These are phyloP conservation scores for Pharnaceum exiguum DNA, from an alignment of 148 eudicot species.

Conservation along the genomic window DNA sequence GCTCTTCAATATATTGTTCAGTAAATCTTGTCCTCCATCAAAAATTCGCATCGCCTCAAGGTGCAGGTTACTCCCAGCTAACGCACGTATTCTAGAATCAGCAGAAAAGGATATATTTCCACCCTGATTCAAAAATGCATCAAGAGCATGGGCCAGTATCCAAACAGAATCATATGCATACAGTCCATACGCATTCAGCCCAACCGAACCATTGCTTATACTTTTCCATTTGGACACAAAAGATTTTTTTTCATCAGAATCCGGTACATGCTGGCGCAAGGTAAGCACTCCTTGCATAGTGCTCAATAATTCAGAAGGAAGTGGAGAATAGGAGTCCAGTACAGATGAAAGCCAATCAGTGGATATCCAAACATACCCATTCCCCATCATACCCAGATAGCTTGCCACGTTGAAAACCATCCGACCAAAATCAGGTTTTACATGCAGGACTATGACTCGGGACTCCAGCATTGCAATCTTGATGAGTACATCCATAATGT, in stretches of 20 bases:
- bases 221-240: conserved; percentile 60
- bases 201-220: conserved; percentile 46
- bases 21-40: conserved; percentile 63
- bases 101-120: conserved; percentile 70
- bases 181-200: conserved; percentile 74
- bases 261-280: conserved; percentile 67
- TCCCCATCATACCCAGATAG: conserved; percentile 79
- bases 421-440: conserved; percentile 54
- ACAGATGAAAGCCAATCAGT: conserved; percentile 88
- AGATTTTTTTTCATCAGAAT: conserved; percentile 45
- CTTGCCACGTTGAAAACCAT: conserved; percentile 59
- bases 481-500: conserved; percentile 65
- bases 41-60: conserved; percentile 61
- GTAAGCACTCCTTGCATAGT: conserved; percentile 73
- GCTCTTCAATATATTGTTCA: conserved; percentile 52
- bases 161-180: conserved; percentile 91
- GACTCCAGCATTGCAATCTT: conserved; percentile 72
- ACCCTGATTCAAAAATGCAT: conserved; percentile 66
- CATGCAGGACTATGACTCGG: conserved; percentile 72
- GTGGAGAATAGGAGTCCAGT: conserved; percentile 56
- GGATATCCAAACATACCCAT: conserved; percentile 85
- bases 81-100: conserved; percentile 31
- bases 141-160: conserved; percentile 82
- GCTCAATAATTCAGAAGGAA: conserved; percentile 37
- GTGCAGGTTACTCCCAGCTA: conserved; percentile 37